Evolutionary conservation across 73 alveolate genomes (phyloP).

Genomic region (Paramecium sexaurelia): DNA sequence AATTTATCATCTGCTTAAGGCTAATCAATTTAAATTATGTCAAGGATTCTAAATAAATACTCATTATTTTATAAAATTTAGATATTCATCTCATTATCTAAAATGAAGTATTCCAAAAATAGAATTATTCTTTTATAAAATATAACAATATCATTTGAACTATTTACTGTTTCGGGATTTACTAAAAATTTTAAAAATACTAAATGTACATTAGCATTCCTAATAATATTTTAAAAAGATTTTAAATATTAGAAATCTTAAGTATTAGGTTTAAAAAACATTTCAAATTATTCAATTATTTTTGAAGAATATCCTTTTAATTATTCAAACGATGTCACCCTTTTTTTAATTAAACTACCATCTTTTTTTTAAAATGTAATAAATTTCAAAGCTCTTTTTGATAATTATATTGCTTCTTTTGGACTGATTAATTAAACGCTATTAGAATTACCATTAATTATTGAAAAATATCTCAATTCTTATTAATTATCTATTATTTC

Average conservation of each 20-base stretch:
- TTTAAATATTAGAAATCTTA: neutral
- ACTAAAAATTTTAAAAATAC: neutral
- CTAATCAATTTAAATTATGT: neutral
- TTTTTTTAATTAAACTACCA: neutral
- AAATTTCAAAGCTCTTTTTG: conserved; percentile 37
- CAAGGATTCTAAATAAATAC: neutral
- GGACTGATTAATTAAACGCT: conserved; percentile 40
- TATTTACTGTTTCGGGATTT: neutral
- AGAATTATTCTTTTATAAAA: conserved; percentile 30
- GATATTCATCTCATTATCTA: conserved; percentile 12
- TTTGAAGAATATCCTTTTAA: neutral
- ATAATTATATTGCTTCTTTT: conserved; percentile 24
- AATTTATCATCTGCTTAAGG: neutral
- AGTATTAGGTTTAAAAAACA: neutral
- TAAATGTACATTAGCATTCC: conserved; percentile 31
- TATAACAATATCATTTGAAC: neutral
- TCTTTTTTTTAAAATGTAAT: neutral
- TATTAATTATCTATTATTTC: conserved; percentile 56
- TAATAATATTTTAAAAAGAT: conserved; percentile 35
- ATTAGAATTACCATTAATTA: conserved; percentile 52
- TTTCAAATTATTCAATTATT: neutral
- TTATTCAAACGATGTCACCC: neutral
- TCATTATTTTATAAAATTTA: neutral
- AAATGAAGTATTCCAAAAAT: conserved; percentile 31
- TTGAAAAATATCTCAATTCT: conserved; percentile 53